These are phyloP conservation scores for Moringa oleifera DNA, from an alignment of 345 rosid species.

Conservation along the genomic window DNA sequence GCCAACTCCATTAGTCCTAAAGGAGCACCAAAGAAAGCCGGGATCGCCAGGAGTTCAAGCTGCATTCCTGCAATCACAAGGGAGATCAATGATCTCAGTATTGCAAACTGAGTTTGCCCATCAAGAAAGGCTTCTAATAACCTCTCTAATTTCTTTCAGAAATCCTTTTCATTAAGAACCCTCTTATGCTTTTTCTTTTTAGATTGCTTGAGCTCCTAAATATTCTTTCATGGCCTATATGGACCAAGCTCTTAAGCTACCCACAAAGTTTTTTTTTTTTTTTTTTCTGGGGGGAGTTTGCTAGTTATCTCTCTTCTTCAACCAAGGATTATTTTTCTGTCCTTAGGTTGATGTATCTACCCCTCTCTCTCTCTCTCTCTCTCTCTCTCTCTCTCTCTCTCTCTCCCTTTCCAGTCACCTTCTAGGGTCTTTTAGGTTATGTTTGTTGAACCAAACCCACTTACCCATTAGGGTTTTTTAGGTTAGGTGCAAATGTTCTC, in stretches of 20 bases:
- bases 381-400: background rate
- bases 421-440: background rate
- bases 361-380: too few relatives aligned
- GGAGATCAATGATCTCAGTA: conserved; percentile 35
- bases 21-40: conserved; percentile 35
- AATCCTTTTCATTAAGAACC: too few relatives aligned
- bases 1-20: conserved; percentile 45
- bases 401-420: background rate
- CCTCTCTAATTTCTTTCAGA: too few relatives aligned
- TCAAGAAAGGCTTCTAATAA: too few relatives aligned
- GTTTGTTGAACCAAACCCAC: background rate
- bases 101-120: too few relatives aligned
- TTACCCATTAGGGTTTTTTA: background rate
- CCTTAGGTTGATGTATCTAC: background rate
- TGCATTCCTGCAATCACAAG: conserved; percentile 76
- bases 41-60: conserved; percentile 71
- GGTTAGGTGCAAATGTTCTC: background rate
- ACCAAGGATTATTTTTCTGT: background rate
- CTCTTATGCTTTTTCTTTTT: too few relatives aligned
- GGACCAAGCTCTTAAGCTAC: too few relatives aligned
- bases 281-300: too few relatives aligned
- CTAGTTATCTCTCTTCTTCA: background rate
- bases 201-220: too few relatives aligned
- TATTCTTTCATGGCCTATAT: too few relatives aligned
- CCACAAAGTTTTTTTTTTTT: too few relatives aligned